Conservation (phyloP, 2,329 filamentous ascomycete species). For the Fusarium dimerum region DNA sequence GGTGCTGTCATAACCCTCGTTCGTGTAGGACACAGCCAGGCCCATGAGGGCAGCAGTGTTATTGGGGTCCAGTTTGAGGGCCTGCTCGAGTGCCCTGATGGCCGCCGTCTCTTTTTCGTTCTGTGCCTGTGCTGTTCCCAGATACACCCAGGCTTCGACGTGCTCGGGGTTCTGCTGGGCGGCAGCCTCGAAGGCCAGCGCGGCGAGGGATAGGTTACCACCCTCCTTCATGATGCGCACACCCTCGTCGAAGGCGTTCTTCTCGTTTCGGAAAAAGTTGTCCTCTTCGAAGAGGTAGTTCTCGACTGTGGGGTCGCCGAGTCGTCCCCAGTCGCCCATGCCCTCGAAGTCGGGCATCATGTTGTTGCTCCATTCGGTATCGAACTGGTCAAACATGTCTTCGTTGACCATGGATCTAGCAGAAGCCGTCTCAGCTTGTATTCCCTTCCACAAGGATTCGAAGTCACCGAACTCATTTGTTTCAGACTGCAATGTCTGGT, state of each 20-base stretch:
- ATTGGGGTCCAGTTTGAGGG: constrained; percentile 81
- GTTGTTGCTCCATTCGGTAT: constrained; percentile 74
- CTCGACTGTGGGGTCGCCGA: constrained; percentile 77
- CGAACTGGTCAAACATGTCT: constrained; percentile 66
- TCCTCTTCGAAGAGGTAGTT: constrained; percentile 95
- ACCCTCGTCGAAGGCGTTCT: constrained; percentile 89
- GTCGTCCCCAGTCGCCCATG: constrained; percentile 63
- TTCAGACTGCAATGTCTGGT: constrained; percentile 67
- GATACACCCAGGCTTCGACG: constrained; percentile 88
- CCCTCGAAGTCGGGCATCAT: constrained; percentile 59
- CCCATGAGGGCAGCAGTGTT: constrained; percentile 93
- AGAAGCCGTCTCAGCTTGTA: constrained; percentile 73
- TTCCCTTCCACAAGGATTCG: constrained; percentile 84
- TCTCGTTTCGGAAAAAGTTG: constrained; percentile 80
- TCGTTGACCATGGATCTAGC: constrained; percentile 72
- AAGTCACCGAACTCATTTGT: constrained; percentile 82
- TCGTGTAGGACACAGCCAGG: constrained; percentile 94
- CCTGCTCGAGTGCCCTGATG: constrained; percentile 89
- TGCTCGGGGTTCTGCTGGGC: constrained; percentile 87
- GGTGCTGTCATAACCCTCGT: constrained; percentile 96
- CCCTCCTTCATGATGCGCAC: constrained; percentile 91
- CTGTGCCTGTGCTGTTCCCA: constrained; percentile 91
- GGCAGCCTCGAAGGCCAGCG: constrained; percentile 92
- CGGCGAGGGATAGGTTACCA: constrained; percentile 90
- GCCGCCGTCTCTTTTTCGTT: constrained; percentile 98